Evolutionary conservation across 306 rosid species (phyloP).

Genomic region (Inga laurina): DNA sequence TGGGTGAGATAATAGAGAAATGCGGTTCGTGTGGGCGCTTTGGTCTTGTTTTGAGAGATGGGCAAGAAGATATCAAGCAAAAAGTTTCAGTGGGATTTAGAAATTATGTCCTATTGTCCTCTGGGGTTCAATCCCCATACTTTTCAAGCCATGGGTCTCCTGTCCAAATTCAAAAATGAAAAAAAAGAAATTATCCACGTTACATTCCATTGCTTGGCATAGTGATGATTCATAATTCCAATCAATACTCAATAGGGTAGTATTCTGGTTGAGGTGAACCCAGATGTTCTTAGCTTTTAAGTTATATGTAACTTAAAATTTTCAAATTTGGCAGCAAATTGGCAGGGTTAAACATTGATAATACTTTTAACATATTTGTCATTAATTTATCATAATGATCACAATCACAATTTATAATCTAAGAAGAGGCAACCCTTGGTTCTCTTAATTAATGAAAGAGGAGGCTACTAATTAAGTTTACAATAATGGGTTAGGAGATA

Average conservation of each 20-base stretch:
- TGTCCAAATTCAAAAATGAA: no score
- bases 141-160: no score
- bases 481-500: constrained; percentile 15
- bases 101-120: not conserved
- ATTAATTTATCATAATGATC: not conserved
- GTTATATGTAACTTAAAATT: not conserved
- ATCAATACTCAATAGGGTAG: not conserved
- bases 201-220: not conserved
- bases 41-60: no score
- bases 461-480: constrained; percentile 3
- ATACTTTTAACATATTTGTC: not conserved
- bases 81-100: not conserved
- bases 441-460: constrained; percentile 1
- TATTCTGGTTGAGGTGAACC: no score
- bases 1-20: not conserved
- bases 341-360: not conserved
- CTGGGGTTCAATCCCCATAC: no score
- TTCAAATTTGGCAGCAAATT: not conserved
- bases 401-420: not conserved
- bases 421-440: not conserved
- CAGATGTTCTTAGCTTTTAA: no score
- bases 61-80: not conserved
- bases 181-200: not conserved
- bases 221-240: no score
- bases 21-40: no score